Base-by-base conservation (phyloP, 2,329 filamentous ascomycete genomes). In the Colletotrichum higginsianum region DNA sequence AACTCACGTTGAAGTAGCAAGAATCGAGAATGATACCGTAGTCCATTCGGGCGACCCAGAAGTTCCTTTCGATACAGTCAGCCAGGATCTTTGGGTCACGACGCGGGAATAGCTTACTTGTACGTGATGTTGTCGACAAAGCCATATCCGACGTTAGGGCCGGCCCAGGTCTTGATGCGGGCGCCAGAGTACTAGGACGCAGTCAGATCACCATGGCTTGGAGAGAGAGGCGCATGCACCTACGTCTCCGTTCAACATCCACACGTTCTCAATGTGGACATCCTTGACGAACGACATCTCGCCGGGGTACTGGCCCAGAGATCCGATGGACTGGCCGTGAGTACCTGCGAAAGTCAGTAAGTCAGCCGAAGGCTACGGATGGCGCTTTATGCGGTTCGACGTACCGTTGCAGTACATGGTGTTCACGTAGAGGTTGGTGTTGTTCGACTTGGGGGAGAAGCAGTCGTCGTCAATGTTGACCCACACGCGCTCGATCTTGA, bases 41-140 rank as follows among this genome's bases (percentile, higher is more conserved):
- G 74, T 91, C 89, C 23, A 88, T 89, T 73, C 89, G 88, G 23
- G 87, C 87, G 50, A 89, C 84, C 79, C 85, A 87, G 74, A 91
- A 87, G 79, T 90, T 88, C 49, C 78, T 88, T 38, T 18, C 21
- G 0, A 0, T 0, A 1, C 2, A 35, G 26, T 69, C 21, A 72
- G 69, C 16, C 3, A 12, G 23, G 8, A 12, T 23, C 7, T 7
- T 47, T n/a, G 4, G 8, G 6, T 42, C 5, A 23, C 15, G 42
- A 9, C 4, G 44, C 30, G 15, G 42, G 52, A 42, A 1, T 23
- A 13, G 30, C 63, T 63, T 13, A 73, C 67, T 73, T 73, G 84
- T 90, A 91, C 2, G 89, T 91, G 58, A 91, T 83, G 76, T 91
- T 91, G 74, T 87, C 84, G 73, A 91, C 88, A 66, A 86, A 90